Evolutionary conservation across 2,329 filamentous ascomycete genomes (phyloP).

Genomic region (Diplocarpon rosae): DNA sequence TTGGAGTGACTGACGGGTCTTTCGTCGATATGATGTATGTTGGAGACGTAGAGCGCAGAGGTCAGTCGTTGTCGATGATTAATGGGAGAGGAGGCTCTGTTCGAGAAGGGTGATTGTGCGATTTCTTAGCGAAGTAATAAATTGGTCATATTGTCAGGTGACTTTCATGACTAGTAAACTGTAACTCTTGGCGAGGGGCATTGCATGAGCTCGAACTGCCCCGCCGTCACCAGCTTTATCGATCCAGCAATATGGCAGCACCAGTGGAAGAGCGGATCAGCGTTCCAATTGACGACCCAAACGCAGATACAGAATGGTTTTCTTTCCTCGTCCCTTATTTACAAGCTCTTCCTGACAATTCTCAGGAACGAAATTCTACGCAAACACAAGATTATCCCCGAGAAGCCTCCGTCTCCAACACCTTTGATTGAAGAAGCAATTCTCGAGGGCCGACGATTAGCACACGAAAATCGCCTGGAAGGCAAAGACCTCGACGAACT

Average conservation of each 20-base stretch:
- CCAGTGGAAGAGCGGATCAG: conserved; percentile 53
- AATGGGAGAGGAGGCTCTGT: conserved; percentile 10
- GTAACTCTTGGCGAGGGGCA: background rate
- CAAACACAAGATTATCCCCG: conserved; percentile 93
- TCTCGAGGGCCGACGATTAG: conserved; percentile 67
- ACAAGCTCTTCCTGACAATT: background rate
- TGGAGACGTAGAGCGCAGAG: conserved; percentile 28
- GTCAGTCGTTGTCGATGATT: conserved; percentile 28
- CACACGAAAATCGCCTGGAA: conserved; percentile 85
- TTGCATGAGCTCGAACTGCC: background rate
- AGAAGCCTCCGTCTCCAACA: conserved; percentile 90
- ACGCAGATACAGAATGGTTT: conserved; percentile 96
- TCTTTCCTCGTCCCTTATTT: background rate
- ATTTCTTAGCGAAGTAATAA: background rate
- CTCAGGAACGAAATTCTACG: conserved; percentile 96
- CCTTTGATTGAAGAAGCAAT: conserved; percentile 94
- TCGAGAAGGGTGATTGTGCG: conserved; percentile 9
- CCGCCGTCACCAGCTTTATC: background rate
- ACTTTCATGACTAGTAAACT: no score
- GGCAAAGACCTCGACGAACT: conserved; percentile 92
- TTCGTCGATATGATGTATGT: conserved; percentile 23
- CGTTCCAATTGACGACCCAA: conserved; percentile 88
- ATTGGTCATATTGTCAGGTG: background rate
- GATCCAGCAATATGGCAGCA: conserved; percentile 40
- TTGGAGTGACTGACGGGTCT: conserved; percentile 27